These are phyloP conservation scores for Lactarius psammicola DNA, from an alignment of 768 basidiomycete species.

Conservation along the genomic window DNA sequence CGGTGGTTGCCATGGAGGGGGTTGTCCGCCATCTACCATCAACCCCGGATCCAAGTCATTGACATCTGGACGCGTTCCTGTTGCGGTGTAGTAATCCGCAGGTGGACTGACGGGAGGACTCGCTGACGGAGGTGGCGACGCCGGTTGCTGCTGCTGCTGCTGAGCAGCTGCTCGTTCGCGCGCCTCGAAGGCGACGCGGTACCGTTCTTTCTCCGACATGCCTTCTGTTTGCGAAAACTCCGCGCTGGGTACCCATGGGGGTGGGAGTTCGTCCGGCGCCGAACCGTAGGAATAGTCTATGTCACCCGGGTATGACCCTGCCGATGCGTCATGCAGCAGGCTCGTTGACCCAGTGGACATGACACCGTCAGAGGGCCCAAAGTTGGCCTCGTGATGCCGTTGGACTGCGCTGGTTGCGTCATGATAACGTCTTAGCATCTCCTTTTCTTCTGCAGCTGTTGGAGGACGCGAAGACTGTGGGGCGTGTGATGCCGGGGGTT, in stretches of 20 bases:
- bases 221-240: slow-evolving; percentile 23
- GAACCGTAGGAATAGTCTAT: not conserved
- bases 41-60: slow-evolving; percentile 45
- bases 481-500: slow-evolving; percentile 26
- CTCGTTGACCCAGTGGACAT: slow-evolving; percentile 26
- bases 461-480: slow-evolving; percentile 14
- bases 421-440: slow-evolving; percentile 36
- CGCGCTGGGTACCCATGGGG: slow-evolving; percentile 29
- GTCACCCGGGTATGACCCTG: not conserved
- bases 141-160: slow-evolving; percentile 29
- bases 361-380: slow-evolving; percentile 30
- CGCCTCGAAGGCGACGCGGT: slow-evolving; percentile 62
- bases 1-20: slow-evolving; percentile 33
- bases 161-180: slow-evolving; percentile 59
- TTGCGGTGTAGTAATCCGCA: slow-evolving; percentile 20
- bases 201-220: slow-evolving; percentile 63
- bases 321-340: not conserved
- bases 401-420: slow-evolving; percentile 35
- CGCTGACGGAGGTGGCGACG: slow-evolving; percentile 12
- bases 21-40: slow-evolving; percentile 31
- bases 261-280: slow-evolving; percentile 24
- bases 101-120: slow-evolving; percentile 9
- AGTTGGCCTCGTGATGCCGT: slow-evolving; percentile 22
- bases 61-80: not conserved
- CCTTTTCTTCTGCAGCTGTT: slow-evolving; percentile 32